These are phyloP conservation scores for Talaromyces sp. DNA, from an alignment of 2,329 filamentous ascomycete genomes.

Conservation along the genomic window DNA sequence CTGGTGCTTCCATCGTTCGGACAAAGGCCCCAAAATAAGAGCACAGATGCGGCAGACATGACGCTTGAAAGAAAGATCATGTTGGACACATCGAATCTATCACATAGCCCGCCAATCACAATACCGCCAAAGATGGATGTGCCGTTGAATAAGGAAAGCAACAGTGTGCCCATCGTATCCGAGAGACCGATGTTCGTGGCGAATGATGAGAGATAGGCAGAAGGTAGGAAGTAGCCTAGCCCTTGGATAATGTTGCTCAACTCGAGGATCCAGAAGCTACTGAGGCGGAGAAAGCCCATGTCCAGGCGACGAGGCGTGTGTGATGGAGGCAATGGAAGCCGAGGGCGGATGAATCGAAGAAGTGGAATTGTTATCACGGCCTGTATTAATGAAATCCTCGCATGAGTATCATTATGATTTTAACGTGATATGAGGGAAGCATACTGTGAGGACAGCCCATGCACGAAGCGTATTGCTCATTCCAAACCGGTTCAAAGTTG, in stretches of 20 bases:
- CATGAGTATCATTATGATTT: neutral
- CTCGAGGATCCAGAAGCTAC: constrained; percentile 43
- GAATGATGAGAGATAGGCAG: constrained; percentile 35
- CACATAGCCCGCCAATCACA: constrained; percentile 25
- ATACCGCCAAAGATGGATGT: constrained; percentile 29
- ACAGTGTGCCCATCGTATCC: constrained; percentile 20
- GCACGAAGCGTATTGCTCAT: constrained; percentile 41
- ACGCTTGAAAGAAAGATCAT: constrained; percentile 46
- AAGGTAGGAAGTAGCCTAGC: constrained; percentile 33
- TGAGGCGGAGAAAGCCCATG: constrained; percentile 30
- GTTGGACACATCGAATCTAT: constrained; percentile 24
- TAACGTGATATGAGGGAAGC: neutral
- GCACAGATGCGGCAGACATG: constrained; percentile 51
- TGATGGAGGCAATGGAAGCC: constrained; percentile 22
- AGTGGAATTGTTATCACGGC: constrained; percentile 28
- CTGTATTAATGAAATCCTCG: constrained; percentile 13
- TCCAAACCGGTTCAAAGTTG: neutral
- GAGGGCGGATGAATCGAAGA: constrained; percentile 35
- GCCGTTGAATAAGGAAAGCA: constrained; percentile 27
- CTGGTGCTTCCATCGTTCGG: neutral
- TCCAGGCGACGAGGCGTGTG: constrained; percentile 12
- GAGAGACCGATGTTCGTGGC: constrained; percentile 24
- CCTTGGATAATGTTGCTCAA: constrained; percentile 36
- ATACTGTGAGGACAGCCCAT: constrained; percentile 28
- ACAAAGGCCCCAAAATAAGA: constrained; percentile 60